Evolutionary conservation across 345 rosid species (phyloP).

Genomic region (Erysimum cheiranthoides): DNA sequence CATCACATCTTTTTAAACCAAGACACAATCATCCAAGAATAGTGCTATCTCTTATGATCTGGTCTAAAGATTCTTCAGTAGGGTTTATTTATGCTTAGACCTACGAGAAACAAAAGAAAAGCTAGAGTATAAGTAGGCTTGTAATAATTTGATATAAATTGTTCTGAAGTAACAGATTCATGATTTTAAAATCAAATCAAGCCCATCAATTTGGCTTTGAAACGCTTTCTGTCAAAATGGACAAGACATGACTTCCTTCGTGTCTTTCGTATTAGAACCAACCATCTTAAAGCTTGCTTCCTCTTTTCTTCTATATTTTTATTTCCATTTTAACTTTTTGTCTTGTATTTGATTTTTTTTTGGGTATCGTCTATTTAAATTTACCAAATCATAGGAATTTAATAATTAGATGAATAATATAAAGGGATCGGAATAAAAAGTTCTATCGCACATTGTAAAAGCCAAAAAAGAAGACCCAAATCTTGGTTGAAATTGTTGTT

Average conservation of each 20-base stretch:
- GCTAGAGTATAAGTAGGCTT: slow-evolving; percentile 30
- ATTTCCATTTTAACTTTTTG: slow-evolving; percentile 16
- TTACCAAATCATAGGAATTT: slow-evolving; percentile 24
- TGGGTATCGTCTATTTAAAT: slow-evolving; percentile 16
- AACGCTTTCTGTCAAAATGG: slow-evolving; percentile 43
- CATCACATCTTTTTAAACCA: slow-evolving; percentile 19
- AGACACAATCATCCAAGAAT: slow-evolving; percentile 23
- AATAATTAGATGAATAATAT: slow-evolving; percentile 32
- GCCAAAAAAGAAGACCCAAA: slow-evolving; percentile 20
- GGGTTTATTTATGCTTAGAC: slow-evolving; percentile 45
- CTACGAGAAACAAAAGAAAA: slow-evolving; percentile 39
- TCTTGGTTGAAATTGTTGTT: slow-evolving; percentile 26
- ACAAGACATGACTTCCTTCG: slow-evolving; percentile 43
- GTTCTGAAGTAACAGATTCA: slow-evolving; percentile 37
- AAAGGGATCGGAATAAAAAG: slow-evolving; percentile 34
- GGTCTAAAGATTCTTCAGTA: slow-evolving; percentile 31
- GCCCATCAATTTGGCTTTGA: slow-evolving; percentile 46
- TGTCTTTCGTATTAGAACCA: slow-evolving; percentile 42
- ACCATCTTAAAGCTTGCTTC: slow-evolving; percentile 37
- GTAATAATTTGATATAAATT: slow-evolving; percentile 8
- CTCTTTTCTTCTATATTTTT: slow-evolving; percentile 5
- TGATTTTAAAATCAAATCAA: slow-evolving; percentile 43
- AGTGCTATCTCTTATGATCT: slow-evolving; percentile 31
- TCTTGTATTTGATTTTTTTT: slow-evolving; percentile 30
- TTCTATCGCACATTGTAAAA: slow-evolving; percentile 26